phyloP scores from a whole-genome alignment of 352 stramenopile genomes.

The Globisporangium radiosum region DNA sequence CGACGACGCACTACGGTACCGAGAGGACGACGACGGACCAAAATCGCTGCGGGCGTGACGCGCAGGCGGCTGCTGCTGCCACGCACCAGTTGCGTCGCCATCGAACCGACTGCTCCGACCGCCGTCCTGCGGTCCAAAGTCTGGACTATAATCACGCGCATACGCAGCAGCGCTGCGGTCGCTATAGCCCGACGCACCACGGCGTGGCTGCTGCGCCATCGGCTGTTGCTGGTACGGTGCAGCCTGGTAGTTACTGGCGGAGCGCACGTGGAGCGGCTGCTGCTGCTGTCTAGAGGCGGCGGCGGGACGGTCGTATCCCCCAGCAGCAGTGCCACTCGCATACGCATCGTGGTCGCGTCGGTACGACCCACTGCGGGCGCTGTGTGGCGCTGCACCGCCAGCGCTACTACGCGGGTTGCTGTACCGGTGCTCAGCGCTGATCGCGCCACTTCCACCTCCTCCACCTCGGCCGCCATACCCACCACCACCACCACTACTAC shows the following conservation, averaged over 20 bases:
- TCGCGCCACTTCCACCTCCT: constrained; percentile 4
- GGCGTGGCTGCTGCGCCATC: background rate
- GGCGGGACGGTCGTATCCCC: background rate
- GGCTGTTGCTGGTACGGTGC: background rate
- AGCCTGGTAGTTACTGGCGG: too few species aligned
- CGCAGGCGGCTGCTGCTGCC: too few species aligned
- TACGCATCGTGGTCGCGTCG: constrained; percentile 7
- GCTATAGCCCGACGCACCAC: constrained; percentile 1
- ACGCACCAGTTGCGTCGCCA: too few species aligned
- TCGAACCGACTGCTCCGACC: constrained; percentile 1
- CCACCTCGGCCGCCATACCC: background rate
- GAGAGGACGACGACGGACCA: background rate
- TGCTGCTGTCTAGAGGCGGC: background rate
- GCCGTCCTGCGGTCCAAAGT: constrained; percentile 5
- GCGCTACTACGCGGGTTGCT: background rate
- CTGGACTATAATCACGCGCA: constrained; percentile 5
- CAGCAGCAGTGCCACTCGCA: background rate
- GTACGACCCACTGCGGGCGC: background rate
- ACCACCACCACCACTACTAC: constrained; percentile 3
- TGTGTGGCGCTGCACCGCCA: background rate
- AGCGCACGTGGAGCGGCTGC: constrained; percentile 10
- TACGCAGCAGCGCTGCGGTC: constrained; percentile 4
- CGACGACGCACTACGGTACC: background rate
- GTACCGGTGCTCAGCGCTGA: constrained; percentile 1
- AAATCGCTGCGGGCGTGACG: too few species aligned